These are phyloP conservation scores for Sphagnurus paluster DNA, from an alignment of 1,284 basidiomycete species.

Conservation along the genomic window DNA sequence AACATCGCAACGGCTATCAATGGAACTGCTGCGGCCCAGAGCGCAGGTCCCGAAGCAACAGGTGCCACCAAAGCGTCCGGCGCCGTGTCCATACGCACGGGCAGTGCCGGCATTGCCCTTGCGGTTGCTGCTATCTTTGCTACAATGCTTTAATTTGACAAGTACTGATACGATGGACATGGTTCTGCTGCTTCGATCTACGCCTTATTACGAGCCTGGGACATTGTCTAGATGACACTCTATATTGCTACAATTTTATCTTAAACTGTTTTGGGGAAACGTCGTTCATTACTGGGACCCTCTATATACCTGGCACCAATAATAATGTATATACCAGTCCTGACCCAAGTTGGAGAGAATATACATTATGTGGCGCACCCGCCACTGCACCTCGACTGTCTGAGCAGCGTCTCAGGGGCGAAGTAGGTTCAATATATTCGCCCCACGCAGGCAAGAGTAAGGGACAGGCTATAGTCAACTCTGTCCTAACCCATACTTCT, in stretches of 20 bases:
- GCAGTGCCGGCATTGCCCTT: conserved; percentile 27
- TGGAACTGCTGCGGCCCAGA: conserved; percentile 35
- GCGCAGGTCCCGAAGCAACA: conserved; percentile 18
- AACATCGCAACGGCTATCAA: conserved; percentile 46
- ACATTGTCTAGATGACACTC: conserved; percentile 31
- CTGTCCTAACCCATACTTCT: no score
- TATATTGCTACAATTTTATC: conserved; percentile 9
- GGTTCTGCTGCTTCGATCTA: conserved; percentile 12
- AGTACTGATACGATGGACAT: conserved; percentile 1
- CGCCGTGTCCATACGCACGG: conserved; percentile 29
- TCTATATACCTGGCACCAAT: conserved; percentile 25
- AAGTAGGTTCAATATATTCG: no score
- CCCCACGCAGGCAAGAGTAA: no score
- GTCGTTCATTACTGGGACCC: conserved; percentile 10
- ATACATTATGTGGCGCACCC: no score
- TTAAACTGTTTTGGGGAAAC: conserved; percentile 15
- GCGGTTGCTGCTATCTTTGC: conserved; percentile 27
- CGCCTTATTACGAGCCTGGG: conserved; percentile 23
- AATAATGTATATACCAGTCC: conserved; percentile 11
- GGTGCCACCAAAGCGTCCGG: conserved; percentile 24
- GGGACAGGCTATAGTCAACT: no score
- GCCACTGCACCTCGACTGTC: no score
- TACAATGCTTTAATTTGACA: conserved; percentile 22
- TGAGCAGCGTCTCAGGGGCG: no score
- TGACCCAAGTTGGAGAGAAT: neutral